These are phyloP conservation scores for Mycena albidolilacea DNA, from an alignment of 768 basidiomycete species.

Conservation along the genomic window DNA sequence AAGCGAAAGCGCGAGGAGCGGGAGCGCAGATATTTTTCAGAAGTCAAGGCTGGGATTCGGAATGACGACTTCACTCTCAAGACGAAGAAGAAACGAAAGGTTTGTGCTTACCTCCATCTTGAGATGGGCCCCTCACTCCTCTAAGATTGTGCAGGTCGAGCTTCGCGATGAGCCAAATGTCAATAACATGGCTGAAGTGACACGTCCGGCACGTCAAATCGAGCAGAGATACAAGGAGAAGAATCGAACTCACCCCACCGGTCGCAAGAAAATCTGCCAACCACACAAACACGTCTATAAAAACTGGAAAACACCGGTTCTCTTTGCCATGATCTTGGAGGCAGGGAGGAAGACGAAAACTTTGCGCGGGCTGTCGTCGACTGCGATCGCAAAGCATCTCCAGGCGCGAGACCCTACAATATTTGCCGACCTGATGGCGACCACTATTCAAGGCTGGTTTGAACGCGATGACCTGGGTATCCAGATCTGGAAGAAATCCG, in stretches of 20 bases:
- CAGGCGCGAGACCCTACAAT: not conserved
- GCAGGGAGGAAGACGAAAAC: not conserved
- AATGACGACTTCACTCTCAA: not conserved
- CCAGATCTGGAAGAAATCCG: not conserved
- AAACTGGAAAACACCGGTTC: not conserved
- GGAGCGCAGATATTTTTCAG: not conserved
- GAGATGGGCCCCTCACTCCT: not conserved
- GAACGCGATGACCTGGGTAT: not conserved
- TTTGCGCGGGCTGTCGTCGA: not conserved
- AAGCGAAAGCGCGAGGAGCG: not conserved
- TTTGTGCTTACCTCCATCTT: not conserved
- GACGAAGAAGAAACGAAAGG: not conserved
- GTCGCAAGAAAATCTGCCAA: not conserved
- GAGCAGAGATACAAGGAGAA: not conserved
- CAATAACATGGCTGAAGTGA: not conserved
- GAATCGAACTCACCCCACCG: not conserved
- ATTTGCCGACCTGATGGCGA: not conserved
- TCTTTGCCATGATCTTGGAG: not conserved
- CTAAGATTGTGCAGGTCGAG: not conserved
- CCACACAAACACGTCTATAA: not conserved
- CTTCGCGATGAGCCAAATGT: not conserved
- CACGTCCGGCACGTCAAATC: not conserved
- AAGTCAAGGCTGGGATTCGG: not conserved
- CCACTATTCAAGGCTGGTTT: not conserved
- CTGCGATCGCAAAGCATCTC: not conserved